Base-by-base conservation (phyloP, 192 early-diverging fungal genomes). In the Geranomyces michiganensis region DNA sequence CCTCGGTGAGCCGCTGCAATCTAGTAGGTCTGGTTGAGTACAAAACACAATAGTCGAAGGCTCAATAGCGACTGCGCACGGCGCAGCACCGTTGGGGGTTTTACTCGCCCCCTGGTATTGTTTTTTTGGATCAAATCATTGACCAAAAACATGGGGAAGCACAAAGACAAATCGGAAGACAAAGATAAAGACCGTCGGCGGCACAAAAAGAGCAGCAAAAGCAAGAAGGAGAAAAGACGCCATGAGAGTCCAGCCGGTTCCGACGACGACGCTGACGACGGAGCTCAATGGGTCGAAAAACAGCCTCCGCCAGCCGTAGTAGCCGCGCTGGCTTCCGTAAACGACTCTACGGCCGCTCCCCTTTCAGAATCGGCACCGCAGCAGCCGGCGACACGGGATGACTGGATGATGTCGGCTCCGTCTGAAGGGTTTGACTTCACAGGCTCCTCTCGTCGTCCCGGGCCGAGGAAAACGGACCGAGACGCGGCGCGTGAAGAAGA, bases 281-380 rank as follows among this genome's bases (percentile, higher is more conserved):
- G 5, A 27, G 76, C 68, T 32, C 43, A 62, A 47, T 78, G 81
- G 78, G 69, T 79, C 21, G 75, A 78, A 49, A 67, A 74, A 43
- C 71, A 36, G 6, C 70, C 61, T 41, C 45, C 17, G 15, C 2
- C 29, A 62, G n/a, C 31, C 19, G 55, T 60, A 62, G 55, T 29
- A 26, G 14, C 45, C 36, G 33, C 22, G 32, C n/a, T 3, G 14
- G 1, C 12, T 46, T 9, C 27, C 24, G 32, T 5, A n/a, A 8
- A 21, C 17, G 56, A 41, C n/a, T 1, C 22, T 4, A 26, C 26
- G 15, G 24, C 62, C 2, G 36, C 48, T 43, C 7, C 22, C n/a
- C 47, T 56, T 24, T 29, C 46, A 6, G 44, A 26, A 65, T 46
- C 68, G 5, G 15, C 19, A 73, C 58, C 59, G 43, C 17, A 19